A percentile compares a stretch with the other conserved stretches of the same genome.
These are phyloP conservation scores for Hypoxylon sp. DNA, from an alignment of 2,329 filamentous ascomycete species.

Conservation along the genomic window DNA sequence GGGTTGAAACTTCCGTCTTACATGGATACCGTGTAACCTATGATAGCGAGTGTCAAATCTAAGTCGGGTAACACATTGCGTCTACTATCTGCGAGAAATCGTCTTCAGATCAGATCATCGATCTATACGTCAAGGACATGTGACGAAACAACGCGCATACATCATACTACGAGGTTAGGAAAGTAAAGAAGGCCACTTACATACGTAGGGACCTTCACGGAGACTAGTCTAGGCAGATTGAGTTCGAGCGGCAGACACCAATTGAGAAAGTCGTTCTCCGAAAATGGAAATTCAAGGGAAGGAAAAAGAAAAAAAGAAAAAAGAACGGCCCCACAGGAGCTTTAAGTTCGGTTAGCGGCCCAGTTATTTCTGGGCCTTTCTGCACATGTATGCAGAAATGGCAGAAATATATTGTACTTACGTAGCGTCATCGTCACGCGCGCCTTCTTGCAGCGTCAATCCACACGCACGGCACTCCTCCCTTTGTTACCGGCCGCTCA, in stretches of 20 bases:
- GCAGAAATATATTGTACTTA: conserved; percentile 18
- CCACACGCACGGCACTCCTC: conserved; percentile 9
- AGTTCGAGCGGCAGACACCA: not conserved
- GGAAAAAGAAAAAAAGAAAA: conserved; percentile 1
- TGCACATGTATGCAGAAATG: not conserved
- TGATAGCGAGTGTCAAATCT: not conserved
- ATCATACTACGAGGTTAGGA: not conserved
- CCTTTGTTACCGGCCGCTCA: conserved; percentile 4
- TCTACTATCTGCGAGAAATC: not conserved
- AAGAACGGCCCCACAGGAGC: conserved; percentile 33
- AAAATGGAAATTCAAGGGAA: conserved; percentile 13
- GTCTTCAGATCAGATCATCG: conserved; percentile 5
- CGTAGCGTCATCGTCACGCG: conserved; percentile 45
- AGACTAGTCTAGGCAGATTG: no score
- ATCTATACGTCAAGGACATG: not conserved
- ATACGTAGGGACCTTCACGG: not conserved
- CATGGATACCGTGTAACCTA: conserved; percentile 1
- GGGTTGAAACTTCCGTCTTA: conserved; percentile 12
- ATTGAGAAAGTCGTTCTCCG: conserved; percentile 4
- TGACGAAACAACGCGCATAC: not conserved
- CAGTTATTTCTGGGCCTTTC: no score
- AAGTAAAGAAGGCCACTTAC: not conserved
- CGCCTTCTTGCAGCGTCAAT: conserved; percentile 36
- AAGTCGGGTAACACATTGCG: conserved; percentile 10
- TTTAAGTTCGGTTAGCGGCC: conserved; percentile 17